Evolutionary conservation across 306 rosid genomes (phyloP), one percentile per base, ranked within the genome.

Genomic region (Citrullus colocynthis): DNA sequence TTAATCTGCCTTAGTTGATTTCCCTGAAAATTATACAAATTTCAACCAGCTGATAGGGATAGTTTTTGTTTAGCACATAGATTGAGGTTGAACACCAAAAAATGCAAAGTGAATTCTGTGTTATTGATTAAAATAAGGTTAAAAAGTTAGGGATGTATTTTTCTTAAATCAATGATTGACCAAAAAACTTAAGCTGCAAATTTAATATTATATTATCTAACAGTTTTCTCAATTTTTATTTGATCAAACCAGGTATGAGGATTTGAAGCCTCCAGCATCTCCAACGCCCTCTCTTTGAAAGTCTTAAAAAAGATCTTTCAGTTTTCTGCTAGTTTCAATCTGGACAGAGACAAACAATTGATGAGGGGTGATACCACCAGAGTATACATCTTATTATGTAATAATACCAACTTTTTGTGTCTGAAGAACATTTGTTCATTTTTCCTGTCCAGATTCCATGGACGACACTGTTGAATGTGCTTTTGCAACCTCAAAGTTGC

Each of bases 191-290:
- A 24, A 24, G 28, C 28, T 24, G 28, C 28, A 24, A 24, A 24
- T 24, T 24, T 24, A 24, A 24, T 24, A 24, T 24, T 24, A 24
- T 24, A 24, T 24, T 24, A 24, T 24, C 28, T 24, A 24, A 24
- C 28, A 1, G 36, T n/a, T 54, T 55, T n/a, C 79, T 76, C 8
- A 76, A 21, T 39, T 58, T 56, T 36, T 36, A 42, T 58, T n/a
- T 60, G 52, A 34, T 77, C 24, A 60, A 75, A 79, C 10, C 87
- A 93, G 98, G 97, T 91, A 91, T 54, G 98, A 91, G 79, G 98
- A 93, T 84, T 83, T 94, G 87, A 91, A 94, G 88, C 97, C 98
- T 85, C 97, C 98, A 21, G 77, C 97, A 42, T 88, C 97, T 14
- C 97, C 98, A 30, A 45, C 83, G 0, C 97, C 97, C 64, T 84